Evolutionary conservation across 2,329 filamentous ascomycete species (phyloP).

Genomic region (Pyrenophora graminea): DNA sequence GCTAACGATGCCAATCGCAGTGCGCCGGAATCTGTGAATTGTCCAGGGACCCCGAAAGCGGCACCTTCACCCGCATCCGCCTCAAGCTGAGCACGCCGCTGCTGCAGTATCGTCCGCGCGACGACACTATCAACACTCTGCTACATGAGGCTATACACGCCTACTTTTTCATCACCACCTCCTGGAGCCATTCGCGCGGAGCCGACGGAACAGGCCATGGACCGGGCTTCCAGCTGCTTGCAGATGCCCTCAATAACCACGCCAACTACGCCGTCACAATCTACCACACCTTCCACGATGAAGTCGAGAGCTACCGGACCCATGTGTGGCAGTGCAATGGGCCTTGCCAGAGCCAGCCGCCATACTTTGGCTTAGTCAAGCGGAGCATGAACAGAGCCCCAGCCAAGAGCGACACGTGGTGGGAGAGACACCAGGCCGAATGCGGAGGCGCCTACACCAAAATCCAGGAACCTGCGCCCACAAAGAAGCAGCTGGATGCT

Average conservation of each 20-base stretch:
- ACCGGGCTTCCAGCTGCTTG: slow-evolving; percentile 49
- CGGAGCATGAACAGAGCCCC: slow-evolving; percentile 53
- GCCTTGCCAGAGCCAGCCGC: slow-evolving; percentile 44
- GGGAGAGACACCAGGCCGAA: slow-evolving; percentile 45
- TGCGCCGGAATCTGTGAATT: slow-evolving; percentile 54
- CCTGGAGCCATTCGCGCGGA: slow-evolving; percentile 49
- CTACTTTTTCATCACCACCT: slow-evolving; percentile 53
- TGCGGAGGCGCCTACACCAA: slow-evolving; percentile 51
- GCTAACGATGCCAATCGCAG: slow-evolving; percentile 27
- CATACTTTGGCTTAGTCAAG: slow-evolving; percentile 52
- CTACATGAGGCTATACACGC: slow-evolving; percentile 53
- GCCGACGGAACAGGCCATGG: slow-evolving; percentile 52
- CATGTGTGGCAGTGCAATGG: slow-evolving; percentile 53
- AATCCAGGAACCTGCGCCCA: slow-evolving; percentile 48
- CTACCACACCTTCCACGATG: slow-evolving; percentile 53
- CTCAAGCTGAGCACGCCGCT: slow-evolving; percentile 52
- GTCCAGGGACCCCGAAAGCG: slow-evolving; percentile 43
- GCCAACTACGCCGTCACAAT: slow-evolving; percentile 49
- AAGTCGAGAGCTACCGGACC: slow-evolving; percentile 52
- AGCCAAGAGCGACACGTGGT: slow-evolving; percentile 50
- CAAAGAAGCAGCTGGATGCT: slow-evolving; percentile 47
- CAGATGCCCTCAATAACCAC: slow-evolving; percentile 52
- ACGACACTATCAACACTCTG: slow-evolving; percentile 51
- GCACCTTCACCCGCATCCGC: slow-evolving; percentile 47
- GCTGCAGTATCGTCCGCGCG: slow-evolving; percentile 50